Conservation (phyloP, 495 filamentous ascomycete species). For the Sphaerosporella brunnea region DNA sequence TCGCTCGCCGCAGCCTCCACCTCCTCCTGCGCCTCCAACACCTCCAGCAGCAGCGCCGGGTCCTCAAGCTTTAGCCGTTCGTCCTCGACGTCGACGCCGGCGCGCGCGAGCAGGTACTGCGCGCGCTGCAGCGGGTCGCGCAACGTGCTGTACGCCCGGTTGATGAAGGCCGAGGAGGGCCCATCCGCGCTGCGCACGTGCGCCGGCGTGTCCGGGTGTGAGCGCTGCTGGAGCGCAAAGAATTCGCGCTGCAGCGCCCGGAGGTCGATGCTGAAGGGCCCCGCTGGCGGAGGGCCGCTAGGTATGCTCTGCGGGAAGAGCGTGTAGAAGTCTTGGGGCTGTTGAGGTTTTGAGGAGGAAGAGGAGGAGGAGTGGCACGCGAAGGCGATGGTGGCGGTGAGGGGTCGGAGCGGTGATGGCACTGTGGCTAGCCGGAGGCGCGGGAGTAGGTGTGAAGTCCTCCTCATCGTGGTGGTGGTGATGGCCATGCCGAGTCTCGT, state of each 20-base stretch:
- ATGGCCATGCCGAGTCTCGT: too few species aligned
- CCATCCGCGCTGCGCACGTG: constrained; percentile 44
- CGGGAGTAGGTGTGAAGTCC: too few species aligned
- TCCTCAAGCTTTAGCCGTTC: constrained; percentile 54
- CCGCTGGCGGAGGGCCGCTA: constrained; percentile 56
- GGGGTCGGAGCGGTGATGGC: too few species aligned
- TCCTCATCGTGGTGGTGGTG: too few species aligned
- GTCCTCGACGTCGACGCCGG: constrained; percentile 62
- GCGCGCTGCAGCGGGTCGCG: constrained; percentile 56
- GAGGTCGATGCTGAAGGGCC: constrained; percentile 55
- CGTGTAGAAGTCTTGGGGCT: constrained; percentile 48
- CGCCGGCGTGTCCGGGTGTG: constrained; percentile 56
- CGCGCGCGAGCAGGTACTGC: constrained; percentile 59
- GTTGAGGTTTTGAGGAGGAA: constrained; percentile 7
- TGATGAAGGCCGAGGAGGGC: constrained; percentile 56
- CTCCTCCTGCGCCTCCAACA: constrained; percentile 69
- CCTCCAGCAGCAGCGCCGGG: constrained; percentile 59
- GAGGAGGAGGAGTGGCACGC: not conserved
- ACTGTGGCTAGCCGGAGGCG: too few species aligned
- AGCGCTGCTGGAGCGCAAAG: constrained; percentile 55
- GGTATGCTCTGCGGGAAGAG: constrained; percentile 75
- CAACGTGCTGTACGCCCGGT: constrained; percentile 76
- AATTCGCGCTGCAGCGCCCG: constrained; percentile 63
- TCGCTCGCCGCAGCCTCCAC: constrained; percentile 61
- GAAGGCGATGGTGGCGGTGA: too few species aligned